Percentiles rank a stretch among this genome's conserved stretches.
phyloP scores from a whole-genome alignment of 129 eudicot species.

The Escallonia herrerae region DNA sequence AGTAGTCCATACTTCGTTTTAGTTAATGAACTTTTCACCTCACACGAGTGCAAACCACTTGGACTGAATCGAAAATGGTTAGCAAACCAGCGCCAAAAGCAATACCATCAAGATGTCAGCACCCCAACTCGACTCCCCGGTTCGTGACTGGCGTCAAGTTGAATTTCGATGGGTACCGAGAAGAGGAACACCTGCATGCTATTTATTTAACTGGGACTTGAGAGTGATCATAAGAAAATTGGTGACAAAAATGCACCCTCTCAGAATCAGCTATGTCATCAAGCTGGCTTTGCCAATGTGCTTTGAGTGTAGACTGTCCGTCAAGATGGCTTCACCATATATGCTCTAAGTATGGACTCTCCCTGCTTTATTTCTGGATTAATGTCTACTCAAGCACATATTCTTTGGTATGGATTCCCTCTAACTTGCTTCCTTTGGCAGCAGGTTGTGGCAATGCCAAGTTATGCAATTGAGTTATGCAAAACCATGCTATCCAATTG shows the following conservation, averaged over 20 bases:
- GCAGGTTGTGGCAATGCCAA: neutral
- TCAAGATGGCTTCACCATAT: too few relatives aligned
- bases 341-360: conserved; percentile 31
- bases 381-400: conserved; percentile 27
- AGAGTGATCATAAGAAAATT: conserved; percentile 53
- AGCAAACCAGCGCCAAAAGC: conserved; percentile 36
- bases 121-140: conserved; percentile 39
- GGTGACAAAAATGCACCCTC: conserved; percentile 34
- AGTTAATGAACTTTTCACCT: too few relatives aligned
- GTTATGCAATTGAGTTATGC: neutral
- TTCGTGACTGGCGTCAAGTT: conserved; percentile 22
- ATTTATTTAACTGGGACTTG: conserved; percentile 36
- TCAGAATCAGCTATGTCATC: conserved; percentile 18
- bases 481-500: too few relatives aligned
- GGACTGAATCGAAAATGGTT: conserved; percentile 32
- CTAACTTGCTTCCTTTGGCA: neutral
- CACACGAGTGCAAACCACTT: conserved; percentile 17
- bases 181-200: conserved; percentile 36
- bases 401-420: neutral
- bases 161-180: conserved; percentile 29
- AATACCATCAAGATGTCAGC: conserved; percentile 27
- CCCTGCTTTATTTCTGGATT: conserved; percentile 23
- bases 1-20: too few relatives aligned
- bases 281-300: conserved; percentile 37
- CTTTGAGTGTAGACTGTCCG: conserved; percentile 15